A percentile compares a stretch with the other conserved stretches of the same genome.
phyloP scores from a whole-genome alignment of 805 yeast species.

The Candida germanica region DNA sequence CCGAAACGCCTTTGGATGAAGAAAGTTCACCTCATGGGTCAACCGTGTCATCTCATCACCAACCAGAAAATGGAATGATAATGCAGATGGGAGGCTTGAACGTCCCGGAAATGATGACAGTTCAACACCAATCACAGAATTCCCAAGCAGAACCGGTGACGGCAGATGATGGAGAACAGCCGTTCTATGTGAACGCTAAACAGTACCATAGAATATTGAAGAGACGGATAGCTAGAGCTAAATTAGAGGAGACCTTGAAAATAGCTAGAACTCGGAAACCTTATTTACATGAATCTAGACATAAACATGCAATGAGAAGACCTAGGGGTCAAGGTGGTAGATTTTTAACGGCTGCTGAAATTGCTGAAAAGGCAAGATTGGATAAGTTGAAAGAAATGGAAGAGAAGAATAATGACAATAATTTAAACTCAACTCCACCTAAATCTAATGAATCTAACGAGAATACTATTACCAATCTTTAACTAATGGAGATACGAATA shows the following conservation, averaged over 20 bases:
- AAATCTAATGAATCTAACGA: neutral
- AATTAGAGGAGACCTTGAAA: slow-evolving; percentile 81
- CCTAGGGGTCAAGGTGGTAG: slow-evolving; percentile 99
- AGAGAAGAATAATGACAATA: slow-evolving; percentile 13
- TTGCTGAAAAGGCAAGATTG: slow-evolving; percentile 42
- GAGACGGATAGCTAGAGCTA: slow-evolving; percentile 90
- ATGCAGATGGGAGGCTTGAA: slow-evolving; percentile 7
- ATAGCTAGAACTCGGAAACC: slow-evolving; percentile 90
- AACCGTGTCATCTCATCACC: slow-evolving; percentile 2
- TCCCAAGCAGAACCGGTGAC: neutral
- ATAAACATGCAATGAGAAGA: slow-evolving; percentile 98
- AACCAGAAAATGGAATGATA: slow-evolving; percentile 5
- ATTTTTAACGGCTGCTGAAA: slow-evolving; percentile 84
- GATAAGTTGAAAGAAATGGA: slow-evolving; percentile 37
- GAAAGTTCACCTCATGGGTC: slow-evolving; percentile 8
- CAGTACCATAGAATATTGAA: slow-evolving; percentile 94
- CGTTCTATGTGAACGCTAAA: slow-evolving; percentile 95
- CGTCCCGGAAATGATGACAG: slow-evolving; percentile 12
- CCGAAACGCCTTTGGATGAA: neutral
- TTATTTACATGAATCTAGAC: slow-evolving; percentile 93
- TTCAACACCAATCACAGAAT: slow-evolving; percentile 8
- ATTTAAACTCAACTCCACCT: too few species aligned
- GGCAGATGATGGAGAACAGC: slow-evolving; percentile 58
- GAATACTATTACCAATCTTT: neutral
- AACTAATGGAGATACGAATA: too few species aligned